Percentiles rank a stretch among this genome's conserved stretches.
These are phyloP conservation scores for Trametes meyenii DNA, from an alignment of 768 basidiomycete genomes.

Conservation along the genomic window DNA sequence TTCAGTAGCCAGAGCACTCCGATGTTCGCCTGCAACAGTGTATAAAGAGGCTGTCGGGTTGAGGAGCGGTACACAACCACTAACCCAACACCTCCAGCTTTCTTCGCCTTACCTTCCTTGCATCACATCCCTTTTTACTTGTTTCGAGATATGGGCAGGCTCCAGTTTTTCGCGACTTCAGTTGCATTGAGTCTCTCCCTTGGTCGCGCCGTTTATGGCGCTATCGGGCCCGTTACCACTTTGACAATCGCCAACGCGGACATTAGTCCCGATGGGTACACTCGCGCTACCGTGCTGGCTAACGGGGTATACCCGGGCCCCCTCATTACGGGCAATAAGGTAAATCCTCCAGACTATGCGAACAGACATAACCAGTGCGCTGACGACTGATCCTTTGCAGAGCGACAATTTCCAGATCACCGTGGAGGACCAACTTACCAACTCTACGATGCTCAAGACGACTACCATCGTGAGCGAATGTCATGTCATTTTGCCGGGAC, in stretches of 20 bases:
- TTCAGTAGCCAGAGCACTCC: too few relatives aligned
- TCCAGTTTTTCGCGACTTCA: not conserved
- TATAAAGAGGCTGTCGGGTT: too few relatives aligned
- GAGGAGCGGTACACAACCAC: too few relatives aligned
- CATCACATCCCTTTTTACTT: too few relatives aligned
- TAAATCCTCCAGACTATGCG: not conserved
- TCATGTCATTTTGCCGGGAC: not conserved
- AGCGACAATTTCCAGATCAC: not conserved
- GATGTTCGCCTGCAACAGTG: too few relatives aligned
- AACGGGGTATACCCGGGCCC: conserved; percentile 29
- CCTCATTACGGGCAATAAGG: conserved; percentile 29
- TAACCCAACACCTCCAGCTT: too few relatives aligned
- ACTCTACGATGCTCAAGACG: conserved; percentile 24
- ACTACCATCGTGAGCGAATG: conserved; percentile 27
- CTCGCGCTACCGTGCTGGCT: conserved; percentile 26
- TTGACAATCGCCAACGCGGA: conserved; percentile 30
- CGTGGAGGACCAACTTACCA: conserved; percentile 27
- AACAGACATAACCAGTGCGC: too few relatives aligned
- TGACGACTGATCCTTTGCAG: too few relatives aligned
- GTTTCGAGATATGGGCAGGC: conserved; percentile 5
- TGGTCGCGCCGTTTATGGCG: conserved; percentile 13
- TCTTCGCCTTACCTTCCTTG: too few relatives aligned
- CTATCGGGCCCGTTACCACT: conserved; percentile 33
- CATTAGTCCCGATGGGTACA: conserved; percentile 39
- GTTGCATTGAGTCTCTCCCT: conserved; percentile 3